Base-by-base conservation (phyloP, 768 basidiomycete genomes). In the Tubosaeta brunneosetosa region DNA sequence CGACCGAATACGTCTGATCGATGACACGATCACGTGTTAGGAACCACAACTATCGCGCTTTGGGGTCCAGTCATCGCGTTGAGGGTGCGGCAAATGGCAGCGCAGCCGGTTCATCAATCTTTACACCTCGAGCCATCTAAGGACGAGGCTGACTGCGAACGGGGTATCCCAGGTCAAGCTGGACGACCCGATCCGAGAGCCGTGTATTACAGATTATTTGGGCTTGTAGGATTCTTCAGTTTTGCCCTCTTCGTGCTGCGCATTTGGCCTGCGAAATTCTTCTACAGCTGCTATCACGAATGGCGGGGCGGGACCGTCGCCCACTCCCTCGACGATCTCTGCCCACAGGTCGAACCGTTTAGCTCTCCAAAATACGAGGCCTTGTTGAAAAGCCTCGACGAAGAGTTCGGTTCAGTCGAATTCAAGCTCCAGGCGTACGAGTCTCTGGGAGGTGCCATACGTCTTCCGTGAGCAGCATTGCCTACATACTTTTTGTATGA, bases 391-490 rank as follows among this genome's bases (percentile, higher is more conserved):
- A 50, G 53, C 17, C 59, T 72, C 12, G 66, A 64, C 42, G n/a
- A 57, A 29, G 29, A 29, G 29, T 29, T 29, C 29, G 4, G 9
- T 9, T 29, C 29, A 9, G 9, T 6, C 29, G 56, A 59, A 13
- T 73, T 71, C 53, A 64, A 62, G 55, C 47, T 56, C 9, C 61
- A 63, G 38, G 67, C 62, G 14, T 67, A 64, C 40, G 65, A 68
- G 41, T 72, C 59, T 34, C 55, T 74, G 25, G 64, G 71, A 10
- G 73, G 67, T 3, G 72, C 71, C 1, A 65, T 75, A 7, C 58
- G 65, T 34, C 66, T 75, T n/a, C 67, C 68, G 65, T 70, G 44
- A 50, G 57, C 32, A 19, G 6, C 31, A 22, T 29, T 19, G 44
- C 6, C 4, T 29, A 29, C 16, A 10, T 22, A 22, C 22, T 22